These are phyloP conservation scores for Cyclotella cryptica DNA, from an alignment of 108 stramenopile species.

Conservation along the genomic window DNA sequence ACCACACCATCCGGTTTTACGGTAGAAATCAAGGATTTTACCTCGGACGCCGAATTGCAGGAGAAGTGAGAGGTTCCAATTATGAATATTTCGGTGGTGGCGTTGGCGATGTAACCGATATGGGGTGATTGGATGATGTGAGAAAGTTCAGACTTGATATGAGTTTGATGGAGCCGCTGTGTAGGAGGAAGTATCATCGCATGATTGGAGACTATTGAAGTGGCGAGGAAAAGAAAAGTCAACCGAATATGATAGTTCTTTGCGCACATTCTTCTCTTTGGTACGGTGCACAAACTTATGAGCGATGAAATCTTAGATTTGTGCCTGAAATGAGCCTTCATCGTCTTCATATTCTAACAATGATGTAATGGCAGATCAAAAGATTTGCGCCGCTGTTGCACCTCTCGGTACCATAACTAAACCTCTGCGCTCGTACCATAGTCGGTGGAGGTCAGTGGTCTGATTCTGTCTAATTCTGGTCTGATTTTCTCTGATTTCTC, in stretches of 20 bases:
- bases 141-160: background rate
- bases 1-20: constrained; percentile 64
- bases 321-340: too few relatives aligned
- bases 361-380: background rate
- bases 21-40: constrained; percentile 46
- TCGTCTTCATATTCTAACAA: background rate
- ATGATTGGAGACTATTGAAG: background rate
- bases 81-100: constrained; percentile 36
- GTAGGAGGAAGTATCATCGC: background rate
- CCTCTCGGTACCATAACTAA: too few relatives aligned
- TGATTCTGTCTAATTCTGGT: too few relatives aligned
- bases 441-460: too few relatives aligned
- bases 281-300: too few relatives aligned
- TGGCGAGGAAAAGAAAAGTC: too few relatives aligned
- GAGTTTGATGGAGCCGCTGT: background rate
- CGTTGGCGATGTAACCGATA: constrained; percentile 27
- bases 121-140: constrained; percentile 31
- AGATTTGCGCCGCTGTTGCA: background rate
- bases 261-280: too few relatives aligned
- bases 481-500: too few relatives aligned
- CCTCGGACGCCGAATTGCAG: constrained; percentile 60
- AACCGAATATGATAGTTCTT: too few relatives aligned
- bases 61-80: constrained; percentile 67
- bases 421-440: too few relatives aligned
- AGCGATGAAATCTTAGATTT: too few relatives aligned